phyloP scores from a whole-genome alignment of 495 filamentous ascomycete genomes.

The Penicillium nucicola region DNA sequence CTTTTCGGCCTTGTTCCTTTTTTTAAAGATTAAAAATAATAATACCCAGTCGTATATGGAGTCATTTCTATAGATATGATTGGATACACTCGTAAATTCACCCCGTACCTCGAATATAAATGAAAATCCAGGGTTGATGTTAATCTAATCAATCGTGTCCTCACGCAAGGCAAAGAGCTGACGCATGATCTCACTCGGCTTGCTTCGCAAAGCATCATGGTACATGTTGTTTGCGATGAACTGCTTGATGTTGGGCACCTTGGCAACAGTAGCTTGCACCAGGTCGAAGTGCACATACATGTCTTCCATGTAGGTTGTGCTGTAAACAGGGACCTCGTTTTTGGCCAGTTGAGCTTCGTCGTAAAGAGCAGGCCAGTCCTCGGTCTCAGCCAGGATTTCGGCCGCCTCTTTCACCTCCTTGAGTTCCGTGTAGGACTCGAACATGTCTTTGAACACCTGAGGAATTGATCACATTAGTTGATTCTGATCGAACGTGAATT shows the following conservation, averaged over 20 bases:
- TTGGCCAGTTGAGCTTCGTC: slow-evolving; percentile 64
- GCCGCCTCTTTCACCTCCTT: slow-evolving; percentile 60
- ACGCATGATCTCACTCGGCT: slow-evolving; percentile 68
- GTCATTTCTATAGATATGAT: neutral
- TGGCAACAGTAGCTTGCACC: slow-evolving; percentile 66
- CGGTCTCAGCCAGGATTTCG: slow-evolving; percentile 60
- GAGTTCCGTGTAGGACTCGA: slow-evolving; percentile 73
- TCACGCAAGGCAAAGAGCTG: slow-evolving; percentile 69
- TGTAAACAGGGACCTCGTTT: slow-evolving; percentile 87
- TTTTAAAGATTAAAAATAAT: too few species aligned
- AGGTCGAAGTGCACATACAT: slow-evolving; percentile 89
- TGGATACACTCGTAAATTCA: neutral
- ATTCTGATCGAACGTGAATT: neutral
- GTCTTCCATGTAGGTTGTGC: slow-evolving; percentile 81
- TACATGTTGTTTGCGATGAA: slow-evolving; percentile 84
- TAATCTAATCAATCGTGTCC: slow-evolving; percentile 63
- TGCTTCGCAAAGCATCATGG: slow-evolving; percentile 74
- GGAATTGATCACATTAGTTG: slow-evolving; percentile 1
- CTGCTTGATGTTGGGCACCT: slow-evolving; percentile 74
- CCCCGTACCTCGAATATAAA: neutral
- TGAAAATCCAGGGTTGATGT: neutral
- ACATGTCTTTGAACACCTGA: slow-evolving; percentile 73
- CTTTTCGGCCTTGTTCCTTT: too few species aligned
- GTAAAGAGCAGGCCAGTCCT: slow-evolving; percentile 75
- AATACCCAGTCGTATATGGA: too few species aligned